These are phyloP conservation scores for Myxozyma sirexii DNA, from an alignment of 805 yeast genomes.

Conservation along the genomic window DNA sequence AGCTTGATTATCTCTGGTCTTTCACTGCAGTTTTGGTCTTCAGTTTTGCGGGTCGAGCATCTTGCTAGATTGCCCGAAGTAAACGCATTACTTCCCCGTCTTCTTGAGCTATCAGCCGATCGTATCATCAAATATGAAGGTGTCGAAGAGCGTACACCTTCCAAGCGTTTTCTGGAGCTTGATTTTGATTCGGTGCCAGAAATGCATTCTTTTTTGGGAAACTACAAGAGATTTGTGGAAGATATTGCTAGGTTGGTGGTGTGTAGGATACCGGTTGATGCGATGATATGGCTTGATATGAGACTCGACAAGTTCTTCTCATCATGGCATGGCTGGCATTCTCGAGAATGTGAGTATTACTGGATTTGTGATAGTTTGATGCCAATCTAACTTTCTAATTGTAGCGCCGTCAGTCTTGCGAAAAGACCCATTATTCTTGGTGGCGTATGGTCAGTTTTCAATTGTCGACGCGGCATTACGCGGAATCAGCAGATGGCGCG, in stretches of 20 bases:
- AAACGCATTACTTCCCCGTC: conserved; percentile 59
- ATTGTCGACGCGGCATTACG: conserved; percentile 87
- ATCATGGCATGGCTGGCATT: conserved; percentile 48
- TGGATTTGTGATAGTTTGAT: not conserved
- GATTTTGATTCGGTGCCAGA: conserved; percentile 91
- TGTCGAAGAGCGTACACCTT: conserved; percentile 57
- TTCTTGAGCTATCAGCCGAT: conserved; percentile 75
- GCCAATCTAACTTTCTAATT: not conserved
- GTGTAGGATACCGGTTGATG: conserved; percentile 80
- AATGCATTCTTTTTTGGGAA: conserved; percentile 69
- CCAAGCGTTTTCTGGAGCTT: conserved; percentile 68
- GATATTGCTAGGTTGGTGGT: conserved; percentile 87
- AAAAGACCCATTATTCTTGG: conserved; percentile 64
- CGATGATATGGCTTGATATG: conserved; percentile 78
- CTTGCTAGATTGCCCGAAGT: conserved; percentile 49
- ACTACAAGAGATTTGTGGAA: conserved; percentile 81
- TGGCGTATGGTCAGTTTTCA: conserved; percentile 79
- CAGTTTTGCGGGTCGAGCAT: conserved; percentile 79
- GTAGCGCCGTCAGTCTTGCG: conserved; percentile 32
- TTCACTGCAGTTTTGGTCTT: conserved; percentile 92
- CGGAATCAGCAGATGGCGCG: conserved; percentile 93
- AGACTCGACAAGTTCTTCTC: conserved; percentile 70
- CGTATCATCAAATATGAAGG: conserved; percentile 74
- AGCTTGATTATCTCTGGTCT: conserved; percentile 89
- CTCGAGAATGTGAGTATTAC: conserved; percentile 12